Base-by-base conservation (phyloP, 2,329 filamentous ascomycete genomes). In the Monosporascus sp. region DNA sequence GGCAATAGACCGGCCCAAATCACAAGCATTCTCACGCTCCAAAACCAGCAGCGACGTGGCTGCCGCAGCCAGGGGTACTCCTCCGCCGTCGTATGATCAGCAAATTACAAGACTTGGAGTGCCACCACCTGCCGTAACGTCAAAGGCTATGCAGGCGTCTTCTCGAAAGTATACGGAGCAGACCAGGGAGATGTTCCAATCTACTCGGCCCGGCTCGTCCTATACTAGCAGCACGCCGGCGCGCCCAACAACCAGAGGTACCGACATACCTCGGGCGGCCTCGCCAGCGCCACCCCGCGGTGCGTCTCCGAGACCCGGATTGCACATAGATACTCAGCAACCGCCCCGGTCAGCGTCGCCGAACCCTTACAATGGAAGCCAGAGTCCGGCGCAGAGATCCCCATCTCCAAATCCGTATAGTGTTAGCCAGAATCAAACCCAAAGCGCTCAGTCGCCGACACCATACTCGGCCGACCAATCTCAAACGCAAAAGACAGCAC, bases 141-240 rank as follows among this genome's bases (percentile, higher is more conserved):
- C 91, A 4, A 90, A 88, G 58, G 90, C 94, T 48, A 99, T 99
- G 95, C 90, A 96, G 66, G 90, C 96, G 70, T 90, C 92, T 4
- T 94, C 91, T 0, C 88, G 95, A 63, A 91, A 91, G 70, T 97
- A 93, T 65, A 84, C 88, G 22, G 84, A 86, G 46, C 89, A 97
- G 70, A 90, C 90, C 3, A 83, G 90, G 44, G 91, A 81, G 64
- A 86, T 97, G 76, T 94, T 95, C 69, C 78, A 66, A 34, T 59
- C 65, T 1, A 70, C 66, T 22, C 69, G 71, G 14, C 69, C 73
- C 2, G 68, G 66, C 17, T 74, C 71, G 1, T 59, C 65, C 49
- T 68, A 69, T 49, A 69, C 69, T 41, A 59, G 49, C 62, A 65
- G 50, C 62, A 45, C 68, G 62, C 16, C 73, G 40, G 79, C 85